Conservation (phyloP, 371 early-diverging fungal genomes). For the Parasitella parasitica region DNA sequence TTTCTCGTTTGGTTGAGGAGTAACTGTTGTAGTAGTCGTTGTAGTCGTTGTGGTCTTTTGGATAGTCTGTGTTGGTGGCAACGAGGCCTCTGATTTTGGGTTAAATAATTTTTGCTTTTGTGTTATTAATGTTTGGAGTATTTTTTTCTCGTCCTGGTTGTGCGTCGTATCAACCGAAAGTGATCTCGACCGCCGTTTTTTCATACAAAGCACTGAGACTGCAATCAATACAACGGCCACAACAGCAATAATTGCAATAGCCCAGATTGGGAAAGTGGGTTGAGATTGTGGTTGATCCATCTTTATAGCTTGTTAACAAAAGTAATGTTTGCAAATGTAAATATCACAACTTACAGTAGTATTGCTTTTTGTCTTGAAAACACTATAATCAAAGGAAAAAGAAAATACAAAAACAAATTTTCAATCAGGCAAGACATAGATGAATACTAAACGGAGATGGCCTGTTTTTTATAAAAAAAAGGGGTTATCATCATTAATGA, state of each 20-base stretch:
- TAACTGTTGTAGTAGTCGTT: neutral
- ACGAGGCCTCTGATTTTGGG: neutral
- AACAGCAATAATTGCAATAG: constrained; percentile 19
- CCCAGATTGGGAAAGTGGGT: constrained; percentile 26
- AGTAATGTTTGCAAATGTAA: neutral
- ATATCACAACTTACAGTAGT: neutral
- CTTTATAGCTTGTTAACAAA: neutral
- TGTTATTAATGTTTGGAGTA: constrained; percentile 12
- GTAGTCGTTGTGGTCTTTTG: neutral
- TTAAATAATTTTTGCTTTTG: neutral
- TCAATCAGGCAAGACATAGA: neutral
- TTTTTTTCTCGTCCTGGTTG: constrained; percentile 1
- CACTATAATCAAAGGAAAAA: constrained; percentile 2
- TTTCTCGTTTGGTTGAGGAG: constrained; percentile 5
- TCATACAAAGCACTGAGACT: neutral
- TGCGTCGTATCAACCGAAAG: constrained; percentile 1
- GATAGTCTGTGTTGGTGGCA: neutral
- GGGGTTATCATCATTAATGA: neutral
- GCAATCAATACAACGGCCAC: constrained; percentile 6
- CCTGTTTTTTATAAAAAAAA: neutral
- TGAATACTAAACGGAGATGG: constrained; percentile 10
- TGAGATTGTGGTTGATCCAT: neutral
- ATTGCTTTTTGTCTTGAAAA: neutral
- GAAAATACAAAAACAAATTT: neutral
- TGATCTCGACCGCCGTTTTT: constrained; percentile 1